Evolutionary conservation across 2,329 filamentous ascomycete species (phyloP), one percentile per base, ranked within the genome.

Genomic region (Corinectria fuckeliana): DNA sequence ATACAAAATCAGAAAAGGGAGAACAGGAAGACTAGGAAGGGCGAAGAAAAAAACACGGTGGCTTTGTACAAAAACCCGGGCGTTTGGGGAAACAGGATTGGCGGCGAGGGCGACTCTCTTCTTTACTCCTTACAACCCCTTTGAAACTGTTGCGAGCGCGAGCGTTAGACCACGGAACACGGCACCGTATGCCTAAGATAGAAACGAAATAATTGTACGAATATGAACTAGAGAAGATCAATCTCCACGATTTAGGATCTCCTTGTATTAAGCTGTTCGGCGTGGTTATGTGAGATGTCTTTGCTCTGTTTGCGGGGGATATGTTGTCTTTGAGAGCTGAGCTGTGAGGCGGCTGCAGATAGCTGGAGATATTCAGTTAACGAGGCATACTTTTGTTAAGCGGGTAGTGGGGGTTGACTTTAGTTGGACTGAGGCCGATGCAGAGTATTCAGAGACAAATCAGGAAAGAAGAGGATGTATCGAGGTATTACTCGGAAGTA

Each of bases 341-440:
- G 30, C 36, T 21, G 23, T 39, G 25, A 39, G 32, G 32, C 32
- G 44, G 49, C 11, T 23, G 53, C 63, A n/a, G 23, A 4, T 26
- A 28, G 41, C n/a, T 47, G 20, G 32, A 34, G 51, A 56, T 69
- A 73, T 73, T 73, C 62, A 72, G 54, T 72, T 73, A 73, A 64
- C 70, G 71, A 72, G 71, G 71, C 50, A 39, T 26, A 50, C 51
- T 9, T 49, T 45, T 50, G 21, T 18, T 16, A 38, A 34, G 41
- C 36, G 47, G 26, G 44, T 30, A 34, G 41, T 42, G 47, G 26
- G 44, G 21, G 16, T 32, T 20, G 42, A 23, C 10, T 45, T 11
- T 36, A 25, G 42, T 14, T 21, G 16, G 16, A 39, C 3, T 49
- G 41, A 38, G 23, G 14, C 26, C 9, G 41, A 26, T 26, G n/a